These are phyloP conservation scores for Sugiyamaella grinbergsii DNA, from an alignment of 1,139 yeast genomes.

Conservation along the genomic window DNA sequence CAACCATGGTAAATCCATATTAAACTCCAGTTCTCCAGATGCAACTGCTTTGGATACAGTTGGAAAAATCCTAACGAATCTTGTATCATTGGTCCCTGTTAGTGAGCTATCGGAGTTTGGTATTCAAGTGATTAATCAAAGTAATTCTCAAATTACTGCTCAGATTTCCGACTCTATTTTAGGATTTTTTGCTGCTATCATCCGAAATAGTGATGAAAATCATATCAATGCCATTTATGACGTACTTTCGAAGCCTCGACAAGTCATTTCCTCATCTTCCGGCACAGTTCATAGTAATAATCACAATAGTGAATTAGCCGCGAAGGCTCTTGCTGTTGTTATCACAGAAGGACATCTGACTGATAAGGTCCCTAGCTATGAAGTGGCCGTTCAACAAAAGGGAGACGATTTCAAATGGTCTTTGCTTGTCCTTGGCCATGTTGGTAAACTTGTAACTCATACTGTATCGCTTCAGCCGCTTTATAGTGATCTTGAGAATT, in stretches of 20 bases:
- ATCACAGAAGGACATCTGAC: slow-evolving; percentile 18
- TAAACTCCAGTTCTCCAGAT: slow-evolving; percentile 12
- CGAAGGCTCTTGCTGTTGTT: slow-evolving; percentile 24
- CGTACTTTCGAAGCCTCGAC: slow-evolving; percentile 8
- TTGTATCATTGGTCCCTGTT: slow-evolving; percentile 3
- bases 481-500: slow-evolving; percentile 30
- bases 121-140: slow-evolving; percentile 9
- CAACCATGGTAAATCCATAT: slow-evolving; percentile 7
- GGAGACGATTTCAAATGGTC: slow-evolving; percentile 23
- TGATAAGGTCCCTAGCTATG: slow-evolving; percentile 11
- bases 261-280: background rate
- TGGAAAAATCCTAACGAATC: slow-evolving; percentile 11
- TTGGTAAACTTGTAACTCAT: slow-evolving; percentile 44
- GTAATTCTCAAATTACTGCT: slow-evolving; percentile 6
- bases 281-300: background rate
- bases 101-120: slow-evolving; percentile 10
- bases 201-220: slow-evolving; percentile 3
- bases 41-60: slow-evolving; percentile 12
- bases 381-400: slow-evolving; percentile 5
- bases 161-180: slow-evolving; percentile 15
- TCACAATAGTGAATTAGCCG: slow-evolving; percentile 20
- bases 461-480: slow-evolving; percentile 43
- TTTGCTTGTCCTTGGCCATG: slow-evolving; percentile 47
- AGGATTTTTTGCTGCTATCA: slow-evolving; percentile 5
- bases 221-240: slow-evolving; percentile 8